These are phyloP conservation scores for Beauveria caledonica DNA, from an alignment of 2,329 filamentous ascomycete genomes.

Conservation along the genomic window DNA sequence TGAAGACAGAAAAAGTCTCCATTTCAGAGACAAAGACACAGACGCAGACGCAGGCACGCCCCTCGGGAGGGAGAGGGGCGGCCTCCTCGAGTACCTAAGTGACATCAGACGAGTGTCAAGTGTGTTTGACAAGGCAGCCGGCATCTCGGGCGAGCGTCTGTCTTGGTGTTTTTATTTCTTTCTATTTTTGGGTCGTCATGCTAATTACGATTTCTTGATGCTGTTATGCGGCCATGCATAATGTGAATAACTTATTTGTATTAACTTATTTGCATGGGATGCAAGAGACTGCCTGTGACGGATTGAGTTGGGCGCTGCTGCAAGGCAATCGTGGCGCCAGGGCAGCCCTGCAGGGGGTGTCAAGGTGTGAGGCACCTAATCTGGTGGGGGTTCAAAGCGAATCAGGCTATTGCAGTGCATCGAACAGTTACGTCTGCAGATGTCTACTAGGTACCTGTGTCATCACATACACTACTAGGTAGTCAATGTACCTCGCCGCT, in stretches of 20 bases:
- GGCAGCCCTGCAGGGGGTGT: not conserved
- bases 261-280: not conserved
- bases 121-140: not conserved
- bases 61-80: not conserved
- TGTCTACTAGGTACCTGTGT: no score
- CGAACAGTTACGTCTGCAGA: no score
- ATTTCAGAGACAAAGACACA: not conserved
- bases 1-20: not conserved
- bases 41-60: not conserved
- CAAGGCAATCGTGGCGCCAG: not conserved
- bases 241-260: no score
- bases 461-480: no score
- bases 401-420: no score
- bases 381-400: no score
- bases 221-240: no score
- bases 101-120: conserved; percentile 1
- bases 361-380: not conserved
- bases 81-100: not conserved
- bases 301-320: not conserved
- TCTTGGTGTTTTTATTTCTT: no score
- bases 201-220: no score
- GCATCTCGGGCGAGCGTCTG: not conserved
- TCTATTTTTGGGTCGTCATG: no score
- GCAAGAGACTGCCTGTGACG: not conserved
- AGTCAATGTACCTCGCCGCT: not conserved